Evolutionary conservation across 2,329 filamentous ascomycete species (phyloP).

Genomic region (Pseudogymnoascus sp.): DNA sequence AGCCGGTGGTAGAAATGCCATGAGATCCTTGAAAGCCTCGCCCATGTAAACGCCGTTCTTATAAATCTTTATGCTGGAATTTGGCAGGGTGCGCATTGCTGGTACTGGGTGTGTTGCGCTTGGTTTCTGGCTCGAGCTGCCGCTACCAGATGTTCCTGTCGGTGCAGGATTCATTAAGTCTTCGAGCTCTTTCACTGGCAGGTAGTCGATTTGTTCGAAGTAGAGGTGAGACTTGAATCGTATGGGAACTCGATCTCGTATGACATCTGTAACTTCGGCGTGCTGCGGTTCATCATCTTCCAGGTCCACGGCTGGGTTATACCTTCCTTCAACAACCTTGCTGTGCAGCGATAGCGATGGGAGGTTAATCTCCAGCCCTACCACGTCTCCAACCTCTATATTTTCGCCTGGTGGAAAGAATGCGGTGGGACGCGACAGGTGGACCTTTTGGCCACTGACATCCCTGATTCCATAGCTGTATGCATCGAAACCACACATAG

Average conservation of each 20-base stretch:
- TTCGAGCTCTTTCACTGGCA: conserved; percentile 79
- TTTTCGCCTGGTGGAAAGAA: conserved; percentile 75
- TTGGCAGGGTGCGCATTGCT: conserved; percentile 76
- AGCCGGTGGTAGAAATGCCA: conserved; percentile 86
- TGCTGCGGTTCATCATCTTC: conserved; percentile 47
- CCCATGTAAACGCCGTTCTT: conserved; percentile 87
- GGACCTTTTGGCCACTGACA: conserved; percentile 81
- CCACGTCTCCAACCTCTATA: conserved; percentile 82
- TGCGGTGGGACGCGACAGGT: conserved; percentile 87
- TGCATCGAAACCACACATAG: conserved; percentile 77
- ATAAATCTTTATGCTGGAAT: conserved; percentile 80
- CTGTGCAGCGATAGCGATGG: conserved; percentile 79
- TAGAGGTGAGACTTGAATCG: conserved; percentile 89
- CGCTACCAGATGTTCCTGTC: conserved; percentile 32
- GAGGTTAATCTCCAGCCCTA: conserved; percentile 86
- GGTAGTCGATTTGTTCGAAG: conserved; percentile 88
- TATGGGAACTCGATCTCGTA: conserved; percentile 91
- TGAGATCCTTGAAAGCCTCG: conserved; percentile 76
- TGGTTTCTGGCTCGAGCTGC: conserved; percentile 49
- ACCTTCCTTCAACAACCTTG: conserved; percentile 79
- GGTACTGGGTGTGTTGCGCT: conserved; percentile 65
- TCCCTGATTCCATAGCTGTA: conserved; percentile 94
- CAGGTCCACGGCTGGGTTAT: conserved; percentile 75
- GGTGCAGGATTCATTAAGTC: conserved; percentile 68
- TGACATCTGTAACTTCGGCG: conserved; percentile 66